Evolutionary conservation across 2,329 filamentous ascomycete genomes (phyloP).

Genomic region (Arthrobotrys pseudoclavata): DNA sequence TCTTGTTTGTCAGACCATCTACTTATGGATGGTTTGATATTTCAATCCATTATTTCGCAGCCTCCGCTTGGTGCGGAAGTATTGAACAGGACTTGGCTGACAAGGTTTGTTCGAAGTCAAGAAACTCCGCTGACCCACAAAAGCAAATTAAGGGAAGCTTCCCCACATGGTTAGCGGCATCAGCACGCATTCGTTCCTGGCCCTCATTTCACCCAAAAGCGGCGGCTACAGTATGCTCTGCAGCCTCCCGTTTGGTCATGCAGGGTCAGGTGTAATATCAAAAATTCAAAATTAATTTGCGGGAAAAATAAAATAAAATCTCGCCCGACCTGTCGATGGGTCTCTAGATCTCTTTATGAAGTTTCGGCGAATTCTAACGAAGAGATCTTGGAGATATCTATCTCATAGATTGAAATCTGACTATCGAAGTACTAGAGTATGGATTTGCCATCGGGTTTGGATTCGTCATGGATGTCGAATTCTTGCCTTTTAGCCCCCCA

Average conservation of each 20-base stretch:
- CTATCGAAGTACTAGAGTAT: neutral
- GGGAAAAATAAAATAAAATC: slow-evolving; percentile 1
- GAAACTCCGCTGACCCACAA: slow-evolving; percentile 19
- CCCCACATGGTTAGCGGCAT: slow-evolving; percentile 46
- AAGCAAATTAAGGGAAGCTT: slow-evolving; percentile 52
- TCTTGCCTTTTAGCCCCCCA: slow-evolving; percentile 30
- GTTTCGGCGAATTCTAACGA: neutral
- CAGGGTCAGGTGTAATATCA: neutral
- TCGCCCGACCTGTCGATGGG: neutral
- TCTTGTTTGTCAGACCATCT: too few relatives aligned
- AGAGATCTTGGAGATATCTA: neutral
- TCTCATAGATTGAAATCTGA: neutral
- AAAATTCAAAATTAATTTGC: neutral
- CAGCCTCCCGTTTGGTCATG: slow-evolving; percentile 10
- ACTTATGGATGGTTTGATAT: neutral
- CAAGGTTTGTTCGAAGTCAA: neutral
- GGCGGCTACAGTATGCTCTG: slow-evolving; percentile 39
- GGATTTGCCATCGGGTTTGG: slow-evolving; percentile 41
- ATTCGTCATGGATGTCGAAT: slow-evolving; percentile 38
- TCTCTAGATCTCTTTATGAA: too few relatives aligned
- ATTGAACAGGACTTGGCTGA: neutral
- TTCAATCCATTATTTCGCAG: slow-evolving; percentile 4
- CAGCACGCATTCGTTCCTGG: slow-evolving; percentile 31
- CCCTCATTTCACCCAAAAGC: slow-evolving; percentile 52
- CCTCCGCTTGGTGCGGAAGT: neutral